These are phyloP conservation scores for Aristolochia contorta DNA, from an alignment of 164 flowering plant species.

Conservation along the genomic window DNA sequence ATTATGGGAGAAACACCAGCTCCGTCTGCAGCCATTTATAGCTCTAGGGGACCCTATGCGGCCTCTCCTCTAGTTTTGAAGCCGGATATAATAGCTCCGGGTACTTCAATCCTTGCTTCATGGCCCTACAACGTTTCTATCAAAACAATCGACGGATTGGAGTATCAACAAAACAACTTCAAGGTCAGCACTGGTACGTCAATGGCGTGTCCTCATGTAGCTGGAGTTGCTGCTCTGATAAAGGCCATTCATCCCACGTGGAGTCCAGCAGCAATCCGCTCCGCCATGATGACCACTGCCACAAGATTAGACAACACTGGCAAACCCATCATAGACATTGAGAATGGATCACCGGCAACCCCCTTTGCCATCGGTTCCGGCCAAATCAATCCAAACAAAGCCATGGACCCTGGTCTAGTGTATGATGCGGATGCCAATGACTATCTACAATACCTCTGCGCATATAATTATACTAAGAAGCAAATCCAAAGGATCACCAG, in stretches of 20 bases:
- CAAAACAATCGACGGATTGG: slow-evolving; percentile 58
- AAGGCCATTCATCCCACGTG: slow-evolving; percentile 61
- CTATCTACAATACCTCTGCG: slow-evolving; percentile 64
- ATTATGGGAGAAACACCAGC: slow-evolving; percentile 51
- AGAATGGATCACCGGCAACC: slow-evolving; percentile 38
- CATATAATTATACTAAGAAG: slow-evolving; percentile 43
- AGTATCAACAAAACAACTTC: slow-evolving; percentile 66
- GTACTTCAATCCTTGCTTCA: slow-evolving; percentile 86
- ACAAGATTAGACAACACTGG: slow-evolving; percentile 41
- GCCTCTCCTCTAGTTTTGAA: slow-evolving; percentile 66
- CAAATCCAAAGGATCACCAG: slow-evolving; percentile 53
- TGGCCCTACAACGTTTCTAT: slow-evolving; percentile 91
- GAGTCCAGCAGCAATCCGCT: slow-evolving; percentile 81
- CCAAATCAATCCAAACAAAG: slow-evolving; percentile 74
- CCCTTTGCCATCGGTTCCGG: slow-evolving; percentile 75
- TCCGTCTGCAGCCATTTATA: slow-evolving; percentile 78
- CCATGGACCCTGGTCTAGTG: slow-evolving; percentile 67
- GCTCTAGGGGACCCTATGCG: slow-evolving; percentile 78
- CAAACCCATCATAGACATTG: slow-evolving; percentile 50
- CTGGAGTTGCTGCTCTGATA: slow-evolving; percentile 70
- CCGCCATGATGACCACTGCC: slow-evolving; percentile 89
- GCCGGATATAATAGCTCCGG: slow-evolving; percentile 89
- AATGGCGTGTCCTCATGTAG: slow-evolving; percentile 92
- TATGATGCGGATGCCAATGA: slow-evolving; percentile 68
- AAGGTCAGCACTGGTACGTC: slow-evolving; percentile 88